Base-by-base conservation (phyloP, 768 basidiomycete genomes). In the Russula earlei region DNA sequence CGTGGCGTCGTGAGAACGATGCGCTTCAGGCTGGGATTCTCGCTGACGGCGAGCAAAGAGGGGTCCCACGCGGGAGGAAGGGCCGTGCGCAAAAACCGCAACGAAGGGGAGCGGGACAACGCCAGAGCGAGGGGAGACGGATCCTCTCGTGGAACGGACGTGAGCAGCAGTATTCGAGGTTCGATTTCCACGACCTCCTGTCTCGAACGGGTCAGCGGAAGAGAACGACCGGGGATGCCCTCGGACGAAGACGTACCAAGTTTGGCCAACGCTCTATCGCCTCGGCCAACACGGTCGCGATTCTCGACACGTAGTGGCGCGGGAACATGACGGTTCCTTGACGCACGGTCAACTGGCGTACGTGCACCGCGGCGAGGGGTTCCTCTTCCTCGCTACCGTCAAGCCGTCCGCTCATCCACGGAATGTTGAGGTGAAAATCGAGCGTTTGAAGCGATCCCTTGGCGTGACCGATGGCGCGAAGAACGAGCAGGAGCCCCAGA, bases 381-480 rank as follows among this genome's bases (percentile, higher is more conserved):
- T 46, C 42, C 22, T 20, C 46, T 22, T 27, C 17, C 17, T 40
- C 14, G 41, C 10, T 19, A 1, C 6, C 34, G 3, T 22, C 27
- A 29, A 40, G 17, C 19, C 33, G 24, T 29, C 25, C 38, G 17
- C 24, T 31, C 15, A 38, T 7, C 52, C 41, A 56, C 10, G 40
- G n/a, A 19, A 10, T 12, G 19, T 25, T n/a, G 31, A 58, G 9
- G 6, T 22, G 24, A 17, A 58, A 54, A 19, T 54, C 57, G 17
- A 58, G 47, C 12, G 57, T 58, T 31, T 54, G 47, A 14, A 58
- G 52, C 24, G 57, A 54, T 4, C 57, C 57, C 17, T 40, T 43
- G 47, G 41, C 57, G 15, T 40, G 19, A 12, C 34, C 41, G 29
- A 54, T 58, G 27, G 47, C 52, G 20, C 41, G 52, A 25, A 58